Base-by-base conservation (phyloP, 257 asterid species). In the Solanum piurae region DNA sequence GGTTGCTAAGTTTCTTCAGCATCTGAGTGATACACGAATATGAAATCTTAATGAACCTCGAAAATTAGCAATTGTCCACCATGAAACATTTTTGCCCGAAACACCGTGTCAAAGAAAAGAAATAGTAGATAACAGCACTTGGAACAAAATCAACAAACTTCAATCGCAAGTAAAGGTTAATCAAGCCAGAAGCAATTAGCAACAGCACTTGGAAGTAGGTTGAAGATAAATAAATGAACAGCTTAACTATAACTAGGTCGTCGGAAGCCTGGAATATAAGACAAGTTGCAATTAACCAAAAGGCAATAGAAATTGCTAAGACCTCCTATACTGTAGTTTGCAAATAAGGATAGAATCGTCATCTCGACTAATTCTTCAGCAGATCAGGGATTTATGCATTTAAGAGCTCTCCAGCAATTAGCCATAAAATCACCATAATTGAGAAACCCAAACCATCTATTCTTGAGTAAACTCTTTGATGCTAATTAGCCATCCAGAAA, bases 1-100 rank as follows among this genome's bases (percentile, higher is more conserved):
- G 99, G 88, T 95, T 95, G 85, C 93, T 94, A 89, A 97, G 89
- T 90, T 93, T 97, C 90, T 77, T 94, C 86, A 97, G 92, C 99
- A 97, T 97, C 99, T 97, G 96, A 80, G 71, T 31, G 68, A 85
- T 68, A 85, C 31, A 68, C 9, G 3, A 42, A 68, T 40, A 85
- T 8, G 82, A 33, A 68, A 72, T 18, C 33, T 25, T 37, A 40
- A 71, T 40, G 60, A 68, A 49, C 46, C 60, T 64, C 23, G 4
- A 46, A 38, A 85, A 21, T 68, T 38, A 42, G 66, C 33, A 3
- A 42, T 75, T 27, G 87, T 23, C 44, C 44, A 38, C 42, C 82
- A 29, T 68, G 82, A 69, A 29, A 68, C 7, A 27, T 66, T 46
- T 34, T 64, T 38, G 20, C 40, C 82, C 31, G 3, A 29, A 82